Evolutionary conservation across 2,329 filamentous ascomycete species (phyloP), one percentile per base, ranked within the genome.

Genomic region (Diaporthe ampelina): DNA sequence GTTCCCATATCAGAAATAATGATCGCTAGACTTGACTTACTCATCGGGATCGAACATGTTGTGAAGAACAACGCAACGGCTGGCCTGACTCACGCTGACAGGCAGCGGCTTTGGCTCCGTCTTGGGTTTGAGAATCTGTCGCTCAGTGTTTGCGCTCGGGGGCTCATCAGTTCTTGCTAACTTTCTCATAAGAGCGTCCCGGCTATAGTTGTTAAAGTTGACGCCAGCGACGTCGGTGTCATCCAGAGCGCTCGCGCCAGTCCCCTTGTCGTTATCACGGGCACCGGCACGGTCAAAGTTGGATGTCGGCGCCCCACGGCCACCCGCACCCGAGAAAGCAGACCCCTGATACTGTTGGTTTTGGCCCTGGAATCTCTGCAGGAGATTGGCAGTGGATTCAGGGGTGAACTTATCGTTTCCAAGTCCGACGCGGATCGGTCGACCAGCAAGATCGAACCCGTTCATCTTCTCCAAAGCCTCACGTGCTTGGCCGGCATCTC

Each of bases 401-500:
- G 95, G 94, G 85, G 95, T 98, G 86, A 98, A 98, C 91, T 98
- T 98, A 94, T 99, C 97, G 88, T 98, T 99, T 86, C 97, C 97
- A 87, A 99, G 94, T 85, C 97, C 97, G 84, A 99, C 97, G 83
- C 97, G 95, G 84, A 99, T 98, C 77, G 95, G 95, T 83, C 97
- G 95, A 85, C 95, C 95, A 81, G 97, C 97, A 79, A 99, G 92
- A 86, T 98, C 97, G 86, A 98, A 99, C 77, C 96, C 95, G 85
- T 99, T 99, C 96, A 99, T 98, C 86, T 98, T 98, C 84, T 98
- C 95, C 77, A 99, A 88, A 76, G 97, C 97, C 84, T 98, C 94
- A 82, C 96, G 94, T 81, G 97, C 97, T 84, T 98, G 92, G 77
- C 91, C 91, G 74, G 96, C 95, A 81, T 98, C 94, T 81, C 93